Evolutionary conservation across 2,329 filamentous ascomycete species (phyloP).

Genomic region (Fusarium xylarioides): DNA sequence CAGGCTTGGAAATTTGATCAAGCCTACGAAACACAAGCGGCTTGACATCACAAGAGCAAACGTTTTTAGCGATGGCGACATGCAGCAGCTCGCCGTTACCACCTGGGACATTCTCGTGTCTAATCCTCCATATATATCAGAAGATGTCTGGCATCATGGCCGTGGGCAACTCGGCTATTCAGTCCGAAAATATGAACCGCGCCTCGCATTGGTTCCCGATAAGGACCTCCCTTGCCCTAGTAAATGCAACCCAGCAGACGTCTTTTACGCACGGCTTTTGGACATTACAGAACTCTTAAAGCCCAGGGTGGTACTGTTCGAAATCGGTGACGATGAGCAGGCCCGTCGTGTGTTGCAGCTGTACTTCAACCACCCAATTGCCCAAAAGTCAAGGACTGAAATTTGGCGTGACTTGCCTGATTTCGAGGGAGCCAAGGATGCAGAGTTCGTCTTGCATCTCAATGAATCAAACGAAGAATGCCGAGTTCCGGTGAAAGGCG

Average conservation of each 20-base stretch:
- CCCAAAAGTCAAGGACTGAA: slow-evolving; percentile 58
- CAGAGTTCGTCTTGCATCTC: slow-evolving; percentile 40
- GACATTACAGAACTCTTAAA: slow-evolving; percentile 59
- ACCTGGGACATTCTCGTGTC: slow-evolving; percentile 76
- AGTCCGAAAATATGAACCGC: slow-evolving; percentile 84
- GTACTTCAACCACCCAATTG: slow-evolving; percentile 47
- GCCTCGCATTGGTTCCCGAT: slow-evolving; percentile 75
- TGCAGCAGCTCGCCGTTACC: slow-evolving; percentile 37
- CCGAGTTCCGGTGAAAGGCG: slow-evolving; percentile 54
- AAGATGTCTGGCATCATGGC: slow-evolving; percentile 51
- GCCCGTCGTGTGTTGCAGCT: slow-evolving; percentile 68
- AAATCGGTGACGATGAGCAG: slow-evolving; percentile 76
- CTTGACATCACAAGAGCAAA: slow-evolving; percentile 60
- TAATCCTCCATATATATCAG: slow-evolving; percentile 92
- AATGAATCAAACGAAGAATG: slow-evolving; percentile 12
- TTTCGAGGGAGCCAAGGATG: slow-evolving; percentile 43
- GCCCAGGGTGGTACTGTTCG: slow-evolving; percentile 70
- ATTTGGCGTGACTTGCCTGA: slow-evolving; percentile 78
- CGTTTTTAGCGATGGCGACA: slow-evolving; percentile 57
- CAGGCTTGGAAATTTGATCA: slow-evolving; percentile 36
- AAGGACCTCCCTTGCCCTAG: slow-evolving; percentile 42
- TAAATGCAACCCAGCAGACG: slow-evolving; percentile 53
- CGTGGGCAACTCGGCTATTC: slow-evolving; percentile 68
- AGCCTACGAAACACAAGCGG: slow-evolving; percentile 27
- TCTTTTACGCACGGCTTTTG: slow-evolving; percentile 75